Conservation (phyloP, 2,329 filamentous ascomycete genomes). For the Pseudopyricularia javanii region DNA sequence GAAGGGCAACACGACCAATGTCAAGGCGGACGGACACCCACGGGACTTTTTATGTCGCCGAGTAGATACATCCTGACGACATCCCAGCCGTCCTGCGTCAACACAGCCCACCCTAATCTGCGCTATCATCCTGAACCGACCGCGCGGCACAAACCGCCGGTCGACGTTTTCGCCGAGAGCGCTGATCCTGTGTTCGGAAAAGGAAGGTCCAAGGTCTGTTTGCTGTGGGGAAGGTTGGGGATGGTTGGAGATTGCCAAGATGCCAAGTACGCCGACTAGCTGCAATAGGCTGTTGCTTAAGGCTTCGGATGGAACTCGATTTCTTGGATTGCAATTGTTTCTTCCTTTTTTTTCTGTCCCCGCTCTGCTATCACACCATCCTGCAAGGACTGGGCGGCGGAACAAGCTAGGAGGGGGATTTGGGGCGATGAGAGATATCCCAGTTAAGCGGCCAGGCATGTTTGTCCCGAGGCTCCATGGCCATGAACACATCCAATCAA, state of each 20-base stretch:
- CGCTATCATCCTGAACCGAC: not conserved
- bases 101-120: not conserved
- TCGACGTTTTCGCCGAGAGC: not conserved
- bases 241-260: not conserved
- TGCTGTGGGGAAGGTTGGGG: not conserved
- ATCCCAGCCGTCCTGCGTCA: not conserved
- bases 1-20: no score
- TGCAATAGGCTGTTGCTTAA: not conserved
- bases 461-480: no score
- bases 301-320: not conserved
- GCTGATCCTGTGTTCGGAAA: not conserved
- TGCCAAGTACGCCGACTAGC: not conserved
- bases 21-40: no score
- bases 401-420: no score
- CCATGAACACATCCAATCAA: no score
- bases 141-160: not conserved
- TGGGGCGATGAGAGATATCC: no score
- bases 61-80: not conserved
- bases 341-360: not conserved
- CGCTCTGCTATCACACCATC: not conserved
- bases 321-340: not conserved
- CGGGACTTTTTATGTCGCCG: not conserved
- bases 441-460: no score
- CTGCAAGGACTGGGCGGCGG: no score
- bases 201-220: not conserved